Base-by-base conservation (phyloP, 495 filamentous ascomycete genomes). In the Ramalina peruviana region DNA sequence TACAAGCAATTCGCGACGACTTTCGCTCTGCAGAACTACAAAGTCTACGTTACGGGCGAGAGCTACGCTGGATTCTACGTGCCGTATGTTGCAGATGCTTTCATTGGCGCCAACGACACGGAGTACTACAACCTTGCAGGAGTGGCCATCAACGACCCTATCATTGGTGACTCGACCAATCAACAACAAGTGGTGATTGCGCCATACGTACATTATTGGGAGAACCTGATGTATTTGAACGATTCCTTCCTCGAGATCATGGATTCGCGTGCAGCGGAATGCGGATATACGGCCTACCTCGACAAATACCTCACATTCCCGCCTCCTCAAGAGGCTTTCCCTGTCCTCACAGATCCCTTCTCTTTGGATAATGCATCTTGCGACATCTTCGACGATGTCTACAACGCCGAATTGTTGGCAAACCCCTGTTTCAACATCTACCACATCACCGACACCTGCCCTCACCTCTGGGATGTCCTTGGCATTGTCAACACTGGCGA, bases 371-470 rank as follows among this genome's bases (percentile, higher is more conserved):
- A 45, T 39, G 59, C 53, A 23, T 50, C 56, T 15, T 88, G 83
- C 62, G 67, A 71, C 19, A 55, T 83, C 21, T 85, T 70, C 64
- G 65, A 71, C 52, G 67, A 74, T 36, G 74, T 85, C 46, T 64
- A 69, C 41, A 60, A 67, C 15, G 85, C 81, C 23, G 72, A 71
- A 16, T 58, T 67, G 20, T 51, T 66, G 26, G 63, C 82, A 26
- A 92, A 90, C 67, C 86, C 86, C 0, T 90, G 86, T 68, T 92
- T 85, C 69, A 78, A 86, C 67, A 67, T 83, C 41, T 90, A 89
- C 64, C 78, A 86, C 49, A 72, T 92, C 17, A 73, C 78, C 19
- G 80, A 78, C 49, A 85, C 77, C 37, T 92, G 86, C 61, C 86
- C 86, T 0, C 64, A 81, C 38, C 70, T 82, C 3, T 87, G 75